phyloP scores from a whole-genome alignment of 225 moss, liverwort and hornwort species.

The Bryum argenteum region DNA sequence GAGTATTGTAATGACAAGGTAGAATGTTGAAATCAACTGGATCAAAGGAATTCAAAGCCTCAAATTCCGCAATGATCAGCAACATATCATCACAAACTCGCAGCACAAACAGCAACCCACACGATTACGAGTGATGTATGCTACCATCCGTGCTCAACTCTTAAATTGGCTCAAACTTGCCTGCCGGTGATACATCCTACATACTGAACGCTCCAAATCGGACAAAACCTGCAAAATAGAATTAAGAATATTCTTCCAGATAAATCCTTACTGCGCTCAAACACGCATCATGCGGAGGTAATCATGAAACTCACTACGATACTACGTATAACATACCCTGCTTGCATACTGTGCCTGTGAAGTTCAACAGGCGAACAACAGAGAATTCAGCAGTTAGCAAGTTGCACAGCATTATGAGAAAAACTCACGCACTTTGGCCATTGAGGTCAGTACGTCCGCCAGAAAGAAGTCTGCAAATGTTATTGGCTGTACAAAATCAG shows the following conservation, averaged over 20 bases:
- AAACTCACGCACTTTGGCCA: slow-evolving; percentile 75
- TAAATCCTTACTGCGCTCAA: slow-evolving; percentile 25
- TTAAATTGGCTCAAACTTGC: slow-evolving; percentile 47
- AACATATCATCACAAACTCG: slow-evolving; percentile 21
- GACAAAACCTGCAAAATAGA: slow-evolving; percentile 78
- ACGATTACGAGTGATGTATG: slow-evolving; percentile 20
- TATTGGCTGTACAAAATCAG: slow-evolving; percentile 71
- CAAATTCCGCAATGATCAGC: slow-evolving; percentile 6
- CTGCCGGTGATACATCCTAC: slow-evolving; percentile 93
- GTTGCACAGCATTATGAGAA: slow-evolving; percentile 40
- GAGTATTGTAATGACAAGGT: slow-evolving; percentile 8
- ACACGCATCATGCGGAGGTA: background rate
- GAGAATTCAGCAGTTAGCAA: slow-evolving; percentile 38
- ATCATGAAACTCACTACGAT: slow-evolving; percentile 11
- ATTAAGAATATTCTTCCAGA: slow-evolving; percentile 12
- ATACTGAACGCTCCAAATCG: slow-evolving; percentile 89
- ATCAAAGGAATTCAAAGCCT: background rate
- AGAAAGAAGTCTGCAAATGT: slow-evolving; percentile 97
- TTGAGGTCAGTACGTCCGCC: slow-evolving; percentile 95
- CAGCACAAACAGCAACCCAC: slow-evolving; percentile 21
- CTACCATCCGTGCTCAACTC: slow-evolving; percentile 13
- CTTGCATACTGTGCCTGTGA: slow-evolving; percentile 32
- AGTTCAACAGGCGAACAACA: slow-evolving; percentile 36
- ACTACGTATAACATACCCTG: slow-evolving; percentile 18
- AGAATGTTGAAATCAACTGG: slow-evolving; percentile 9